Conservation (phyloP, 1,284 basidiomycete species). For the Ustilago sp. region DNA sequence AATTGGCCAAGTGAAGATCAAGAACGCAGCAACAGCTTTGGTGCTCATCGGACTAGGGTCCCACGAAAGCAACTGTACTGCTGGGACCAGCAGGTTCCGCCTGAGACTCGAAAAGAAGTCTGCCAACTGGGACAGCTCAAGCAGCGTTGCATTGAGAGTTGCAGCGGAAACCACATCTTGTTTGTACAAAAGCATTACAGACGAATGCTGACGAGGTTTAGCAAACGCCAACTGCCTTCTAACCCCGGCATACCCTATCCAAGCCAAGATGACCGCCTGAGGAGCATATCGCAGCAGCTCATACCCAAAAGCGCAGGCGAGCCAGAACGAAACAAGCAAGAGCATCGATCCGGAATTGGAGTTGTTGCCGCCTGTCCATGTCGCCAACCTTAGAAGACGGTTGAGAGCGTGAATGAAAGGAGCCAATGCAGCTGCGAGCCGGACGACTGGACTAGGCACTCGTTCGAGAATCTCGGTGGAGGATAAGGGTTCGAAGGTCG, state of each 20-base stretch:
- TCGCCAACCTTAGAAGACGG: constrained; percentile 58
- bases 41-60: constrained; percentile 48
- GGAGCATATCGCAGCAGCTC: constrained; percentile 65
- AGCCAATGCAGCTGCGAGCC: constrained; percentile 46
- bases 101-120: constrained; percentile 61
- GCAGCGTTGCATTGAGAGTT: constrained; percentile 56
- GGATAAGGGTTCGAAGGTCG: constrained; percentile 44
- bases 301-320: constrained; percentile 64
- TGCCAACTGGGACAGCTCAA: constrained; percentile 60
- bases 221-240: constrained; percentile 46
- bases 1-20: constrained; percentile 64
- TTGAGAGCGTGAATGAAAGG: constrained; percentile 55
- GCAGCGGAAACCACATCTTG: constrained; percentile 41
- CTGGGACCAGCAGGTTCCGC: constrained; percentile 50
- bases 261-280: constrained; percentile 54
- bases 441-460: constrained; percentile 51
- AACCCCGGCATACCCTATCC: constrained; percentile 54
- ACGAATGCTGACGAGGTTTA: constrained; percentile 23
- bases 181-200: constrained; percentile 28
- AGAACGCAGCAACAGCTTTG: constrained; percentile 54
- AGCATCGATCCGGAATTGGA: constrained; percentile 56
- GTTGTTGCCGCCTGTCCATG: constrained; percentile 61
- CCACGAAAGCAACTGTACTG: constrained; percentile 54
- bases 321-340: constrained; percentile 61
- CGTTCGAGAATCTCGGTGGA: constrained; percentile 56